Evolutionary conservation across 805 yeast species (phyloP), one percentile per base, ranked within the genome.

Genomic region (Metschnikowia anglica): DNA sequence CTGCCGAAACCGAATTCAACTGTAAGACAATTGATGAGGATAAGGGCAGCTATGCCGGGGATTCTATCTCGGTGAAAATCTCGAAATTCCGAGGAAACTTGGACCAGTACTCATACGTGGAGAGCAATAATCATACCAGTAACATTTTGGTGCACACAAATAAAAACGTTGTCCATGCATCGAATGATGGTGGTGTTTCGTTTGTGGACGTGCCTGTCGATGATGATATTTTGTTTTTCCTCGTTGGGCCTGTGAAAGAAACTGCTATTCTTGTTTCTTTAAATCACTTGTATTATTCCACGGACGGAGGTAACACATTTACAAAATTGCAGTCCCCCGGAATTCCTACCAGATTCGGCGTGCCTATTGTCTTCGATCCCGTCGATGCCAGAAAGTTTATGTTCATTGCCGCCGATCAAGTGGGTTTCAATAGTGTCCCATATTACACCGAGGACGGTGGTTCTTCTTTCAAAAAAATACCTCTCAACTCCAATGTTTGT

Each of bases 371-470:
- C 10, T 90, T 88, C 70, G 83, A 84, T 60, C 79, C 81, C 19
- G 63, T 63, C 5, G 73, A 79, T 46, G 56, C 75, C 1, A 63
- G 76, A 6, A 73, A 79, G 57, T 79, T 88, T 52, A 81, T 93
- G 27, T 84, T 85, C 74, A 75, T 77, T 52, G 86, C 93, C 3
- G 77, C 76, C 33, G 68, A 73, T 21, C 74, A 75, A 12, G 85
- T 95, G 62, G 76, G 71, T 10, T 54, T 61, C n/a, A 58, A 68
- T 12, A 48, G 97, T 1, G 72, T 71, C 6, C 83, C 90, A 0
- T 83, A 72, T 51, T 66, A 78, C 43, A 83, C 96, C 2, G 65
- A 61, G 19, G 80, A 90, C 64, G 79, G 76, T 18, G 99, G 98
- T 17, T 53, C 62, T 20, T 61, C 74, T 4, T 93, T 89, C 72